These are phyloP conservation scores for Paramecium biaurelia DNA, from an alignment of 73 alveolate genomes.

Conservation along the genomic window DNA sequence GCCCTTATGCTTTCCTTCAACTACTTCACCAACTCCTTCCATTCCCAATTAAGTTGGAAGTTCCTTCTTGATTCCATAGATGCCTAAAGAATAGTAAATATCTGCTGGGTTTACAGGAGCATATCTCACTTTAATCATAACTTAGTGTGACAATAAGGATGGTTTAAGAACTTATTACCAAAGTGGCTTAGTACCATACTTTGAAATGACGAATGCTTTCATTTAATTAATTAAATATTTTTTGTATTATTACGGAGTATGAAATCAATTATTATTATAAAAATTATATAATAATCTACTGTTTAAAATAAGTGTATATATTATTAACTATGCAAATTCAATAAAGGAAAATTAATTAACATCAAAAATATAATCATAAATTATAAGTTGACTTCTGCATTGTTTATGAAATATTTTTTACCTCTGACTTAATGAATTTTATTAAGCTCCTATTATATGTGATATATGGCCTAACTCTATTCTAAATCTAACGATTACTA, in stretches of 20 bases:
- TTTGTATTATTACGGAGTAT: neutral
- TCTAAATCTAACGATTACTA: neutral
- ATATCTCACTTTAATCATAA: neutral
- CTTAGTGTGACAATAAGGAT: neutral
- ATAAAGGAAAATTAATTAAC: neutral
- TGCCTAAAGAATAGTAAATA: neutral
- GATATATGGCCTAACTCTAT: neutral
- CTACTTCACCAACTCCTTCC: conserved; percentile 26
- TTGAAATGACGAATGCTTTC: neutral
- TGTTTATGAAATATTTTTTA: neutral
- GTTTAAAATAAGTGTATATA: neutral
- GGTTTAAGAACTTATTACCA: neutral
- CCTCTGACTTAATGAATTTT: neutral
- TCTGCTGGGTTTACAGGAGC: neutral
- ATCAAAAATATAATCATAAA: neutral
- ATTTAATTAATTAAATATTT: neutral
- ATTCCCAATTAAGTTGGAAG: neutral
- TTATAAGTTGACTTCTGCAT: neutral
- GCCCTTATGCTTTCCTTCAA: neutral
- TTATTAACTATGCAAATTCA: neutral
- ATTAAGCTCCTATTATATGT: neutral
- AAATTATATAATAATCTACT: neutral
- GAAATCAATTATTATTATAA: neutral
- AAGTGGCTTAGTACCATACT: neutral
- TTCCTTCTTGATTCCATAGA: neutral